These are phyloP conservation scores for Pseudognaphalium luteoalbum DNA, from an alignment of 129 eudicot genomes.

Conservation along the genomic window DNA sequence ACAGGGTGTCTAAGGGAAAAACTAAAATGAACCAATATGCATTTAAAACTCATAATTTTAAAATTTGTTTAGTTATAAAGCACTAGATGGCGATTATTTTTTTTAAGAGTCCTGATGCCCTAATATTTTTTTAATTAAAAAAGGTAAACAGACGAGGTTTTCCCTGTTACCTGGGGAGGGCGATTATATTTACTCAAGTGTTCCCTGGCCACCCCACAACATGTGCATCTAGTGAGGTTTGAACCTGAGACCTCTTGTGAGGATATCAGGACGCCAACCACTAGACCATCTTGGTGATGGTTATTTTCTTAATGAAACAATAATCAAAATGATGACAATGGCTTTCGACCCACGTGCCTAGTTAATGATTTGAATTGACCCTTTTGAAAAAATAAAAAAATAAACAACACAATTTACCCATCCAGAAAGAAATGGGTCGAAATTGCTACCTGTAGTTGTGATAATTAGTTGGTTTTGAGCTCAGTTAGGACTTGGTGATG, in stretches of 20 bases:
- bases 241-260: no score
- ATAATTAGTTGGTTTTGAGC: not conserved
- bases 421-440: not conserved
- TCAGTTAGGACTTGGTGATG: not conserved
- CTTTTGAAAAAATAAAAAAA: not conserved
- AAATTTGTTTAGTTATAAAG: not conserved
- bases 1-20: not conserved
- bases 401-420: not conserved
- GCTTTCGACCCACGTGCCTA: not conserved
- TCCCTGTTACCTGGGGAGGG: no score
- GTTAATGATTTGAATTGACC: not conserved
- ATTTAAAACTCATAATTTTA: not conserved
- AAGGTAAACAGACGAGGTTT: no score
- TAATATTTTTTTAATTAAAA: no score
- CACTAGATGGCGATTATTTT: not conserved
- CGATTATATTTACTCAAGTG: no score
- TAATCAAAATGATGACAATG: not conserved
- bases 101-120: not conserved
- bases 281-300: no score
- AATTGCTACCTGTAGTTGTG: not conserved
- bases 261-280: no score
- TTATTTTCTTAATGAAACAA: no score
- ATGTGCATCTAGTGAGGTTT: no score
- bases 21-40: not conserved
- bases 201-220: no score